Conservation (phyloP, 805 yeast species). For the Grigorovia humatica region DNA sequence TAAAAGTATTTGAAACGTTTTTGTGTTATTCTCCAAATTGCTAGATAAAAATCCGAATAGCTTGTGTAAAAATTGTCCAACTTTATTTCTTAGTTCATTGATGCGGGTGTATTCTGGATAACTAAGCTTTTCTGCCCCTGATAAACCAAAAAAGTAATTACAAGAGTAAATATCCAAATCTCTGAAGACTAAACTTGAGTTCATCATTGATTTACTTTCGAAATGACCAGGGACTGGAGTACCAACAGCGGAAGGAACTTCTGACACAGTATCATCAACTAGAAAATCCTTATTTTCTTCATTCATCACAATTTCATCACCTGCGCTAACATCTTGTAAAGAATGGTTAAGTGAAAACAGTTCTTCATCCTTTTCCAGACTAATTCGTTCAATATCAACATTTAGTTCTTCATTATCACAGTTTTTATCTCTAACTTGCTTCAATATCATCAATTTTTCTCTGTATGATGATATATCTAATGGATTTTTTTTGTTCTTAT, state of each 20-base stretch:
- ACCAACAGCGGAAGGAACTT: slow-evolving; percentile 29
- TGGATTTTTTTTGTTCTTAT: slow-evolving; percentile 21
- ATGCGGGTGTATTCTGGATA: slow-evolving; percentile 39
- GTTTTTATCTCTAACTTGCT: slow-evolving; percentile 28
- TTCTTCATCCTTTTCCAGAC: slow-evolving; percentile 23
- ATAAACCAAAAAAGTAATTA: slow-evolving; percentile 53
- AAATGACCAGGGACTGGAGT: slow-evolving; percentile 30
- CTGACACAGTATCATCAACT: slow-evolving; percentile 37
- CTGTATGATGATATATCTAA: slow-evolving; percentile 5
- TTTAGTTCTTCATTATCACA: slow-evolving; percentile 30
- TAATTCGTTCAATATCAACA: slow-evolving; percentile 30
- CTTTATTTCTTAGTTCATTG: slow-evolving; percentile 48
- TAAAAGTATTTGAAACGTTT: slow-evolving; percentile 49
- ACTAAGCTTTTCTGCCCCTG: slow-evolving; percentile 34
- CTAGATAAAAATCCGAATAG: slow-evolving; percentile 38
- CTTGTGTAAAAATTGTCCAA: slow-evolving; percentile 57
- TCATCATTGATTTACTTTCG: slow-evolving; percentile 35
- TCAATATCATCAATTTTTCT: slow-evolving; percentile 14
- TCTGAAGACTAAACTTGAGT: slow-evolving; percentile 45
- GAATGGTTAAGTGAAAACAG: slow-evolving; percentile 18
- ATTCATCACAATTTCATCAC: slow-evolving; percentile 20
- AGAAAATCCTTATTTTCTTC: slow-evolving; percentile 11
- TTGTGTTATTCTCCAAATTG: slow-evolving; percentile 52
- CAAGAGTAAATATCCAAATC: slow-evolving; percentile 54
- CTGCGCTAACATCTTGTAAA: slow-evolving; percentile 3